These are phyloP conservation scores for Protomyces lactucae-debilis DNA, from an alignment of 1,139 yeast genomes.

Conservation along the genomic window DNA sequence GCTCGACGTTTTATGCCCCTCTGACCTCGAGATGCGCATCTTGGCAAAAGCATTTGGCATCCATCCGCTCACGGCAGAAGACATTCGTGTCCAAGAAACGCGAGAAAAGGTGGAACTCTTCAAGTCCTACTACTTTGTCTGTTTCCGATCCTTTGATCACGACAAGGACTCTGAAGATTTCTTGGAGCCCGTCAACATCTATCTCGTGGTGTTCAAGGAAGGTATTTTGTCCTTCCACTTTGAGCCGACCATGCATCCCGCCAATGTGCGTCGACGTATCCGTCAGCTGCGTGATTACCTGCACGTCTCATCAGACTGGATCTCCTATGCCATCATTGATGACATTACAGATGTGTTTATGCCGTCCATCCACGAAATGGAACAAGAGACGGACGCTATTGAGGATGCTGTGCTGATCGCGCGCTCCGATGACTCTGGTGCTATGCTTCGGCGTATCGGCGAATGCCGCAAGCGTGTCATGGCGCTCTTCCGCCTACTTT, in stretches of 20 bases:
- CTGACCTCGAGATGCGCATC: slow-evolving; percentile 63
- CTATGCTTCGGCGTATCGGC: slow-evolving; percentile 65
- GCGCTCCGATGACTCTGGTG: slow-evolving; percentile 57
- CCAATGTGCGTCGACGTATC: slow-evolving; percentile 85
- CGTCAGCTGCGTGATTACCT: slow-evolving; percentile 85
- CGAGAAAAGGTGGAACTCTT: slow-evolving; percentile 80
- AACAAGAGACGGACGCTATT: slow-evolving; percentile 85
- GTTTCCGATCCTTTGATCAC: slow-evolving; percentile 76
- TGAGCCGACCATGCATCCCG: slow-evolving; percentile 73
- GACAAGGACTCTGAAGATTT: slow-evolving; percentile 74
- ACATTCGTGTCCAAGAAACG: slow-evolving; percentile 77
- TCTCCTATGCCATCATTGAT: slow-evolving; percentile 87
- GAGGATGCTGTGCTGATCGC: slow-evolving; percentile 75
- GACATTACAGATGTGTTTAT: slow-evolving; percentile 93
- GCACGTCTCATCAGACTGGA: slow-evolving; percentile 84
- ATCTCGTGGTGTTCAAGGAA: slow-evolving; percentile 77
- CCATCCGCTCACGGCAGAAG: slow-evolving; percentile 75
- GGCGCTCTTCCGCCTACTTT: slow-evolving; percentile 82
- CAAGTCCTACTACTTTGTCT: slow-evolving; percentile 68
- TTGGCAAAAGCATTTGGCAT: slow-evolving; percentile 69
- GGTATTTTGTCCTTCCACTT: slow-evolving; percentile 85
- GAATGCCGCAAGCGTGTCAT: slow-evolving; percentile 84
- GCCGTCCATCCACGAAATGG: slow-evolving; percentile 80
- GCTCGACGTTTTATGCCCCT: slow-evolving; percentile 68
- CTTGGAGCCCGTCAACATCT: slow-evolving; percentile 80